A percentile compares a stretch with the other conserved stretches of the same genome.
phyloP scores from a whole-genome alignment of 257 asterid genomes.

The Primulina eburnea region DNA sequence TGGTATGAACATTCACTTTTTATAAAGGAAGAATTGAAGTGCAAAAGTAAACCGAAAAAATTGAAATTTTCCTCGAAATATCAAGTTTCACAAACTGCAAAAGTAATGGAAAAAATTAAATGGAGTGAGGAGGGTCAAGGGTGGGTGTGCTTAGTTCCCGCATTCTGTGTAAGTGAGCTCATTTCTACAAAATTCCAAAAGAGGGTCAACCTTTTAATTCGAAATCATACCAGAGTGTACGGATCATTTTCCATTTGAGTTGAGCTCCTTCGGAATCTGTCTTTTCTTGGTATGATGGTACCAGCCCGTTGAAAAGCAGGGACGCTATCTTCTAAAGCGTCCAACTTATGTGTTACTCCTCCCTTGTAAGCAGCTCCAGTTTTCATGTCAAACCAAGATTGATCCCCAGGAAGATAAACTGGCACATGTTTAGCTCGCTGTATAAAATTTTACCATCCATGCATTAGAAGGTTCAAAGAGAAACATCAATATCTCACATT shows the following conservation, averaged over 20 bases:
- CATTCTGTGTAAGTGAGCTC: slow-evolving; percentile 4
- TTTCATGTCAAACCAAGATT: slow-evolving; percentile 77
- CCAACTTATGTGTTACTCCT: slow-evolving; percentile 68
- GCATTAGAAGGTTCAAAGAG: background rate
- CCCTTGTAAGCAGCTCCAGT: slow-evolving; percentile 76
- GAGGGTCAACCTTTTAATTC: background rate
- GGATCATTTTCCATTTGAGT: slow-evolving; percentile 97
- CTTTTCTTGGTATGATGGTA: slow-evolving; percentile 90
- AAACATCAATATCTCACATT: background rate
- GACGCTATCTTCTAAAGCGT: slow-evolving; percentile 65
- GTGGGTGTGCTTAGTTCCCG: background rate
- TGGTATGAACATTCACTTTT: background rate
- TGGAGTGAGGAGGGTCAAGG: background rate
- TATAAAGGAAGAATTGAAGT: background rate
- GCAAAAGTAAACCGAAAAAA: background rate
- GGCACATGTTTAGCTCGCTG: slow-evolving; percentile 80
- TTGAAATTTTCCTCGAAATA: background rate
- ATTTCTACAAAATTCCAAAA: slow-evolving; percentile 2
- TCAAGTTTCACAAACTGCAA: too few species aligned
- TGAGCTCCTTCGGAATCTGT: slow-evolving; percentile 85
- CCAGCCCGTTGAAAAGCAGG: slow-evolving; percentile 96
- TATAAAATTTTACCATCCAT: slow-evolving; percentile 13
- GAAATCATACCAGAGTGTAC: slow-evolving; percentile 73
- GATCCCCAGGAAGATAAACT: slow-evolving; percentile 88
- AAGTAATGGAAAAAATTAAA: background rate